Evolutionary conservation across 1,139 yeast genomes (phyloP), one percentile per base, ranked within the genome.

Genomic region (Kurtzmaniella quercitrusa): DNA sequence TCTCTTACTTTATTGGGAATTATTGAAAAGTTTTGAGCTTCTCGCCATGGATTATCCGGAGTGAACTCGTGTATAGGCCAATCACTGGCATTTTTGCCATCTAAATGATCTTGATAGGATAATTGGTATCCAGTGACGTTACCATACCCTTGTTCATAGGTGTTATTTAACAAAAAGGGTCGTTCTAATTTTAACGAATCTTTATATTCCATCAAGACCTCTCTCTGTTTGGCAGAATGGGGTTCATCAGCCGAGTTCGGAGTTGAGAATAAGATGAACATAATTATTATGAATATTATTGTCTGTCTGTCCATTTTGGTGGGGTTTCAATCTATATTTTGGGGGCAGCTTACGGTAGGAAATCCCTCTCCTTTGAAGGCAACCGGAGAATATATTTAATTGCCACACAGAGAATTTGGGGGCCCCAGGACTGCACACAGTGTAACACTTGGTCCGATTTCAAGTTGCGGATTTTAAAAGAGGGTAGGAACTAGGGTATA

Each of bases 51-150:
- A 17, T 63, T 53, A 8, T 66, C 61, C 27, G 67, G 60, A 29
- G 66, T 63, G 45, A 48, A 72, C 1, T 67, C 41, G 25, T 73
- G 80, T 23, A 82, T 57, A 1, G 90, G 90, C 78, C 84, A 84
- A 0, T 80, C 69, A 43, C 75, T 70, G 0, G 56, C 62, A 34
- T 69, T 66, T 43, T 70, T 66, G 10, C 76, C 75, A 4, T 63
- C 54, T 3, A 71, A 15, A 29, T 69, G 72, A 58, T 85, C 93
- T 9, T 67, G 63, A 53, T 83, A 86, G 41, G 85, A 81, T 46
- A 81, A 62, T 55, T 69, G 72, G 49, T 83, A 77, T 8, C 96
- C 96, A 0, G 95, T 85, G 10, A 88, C 60, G 53, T 86, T 84
- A 1, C 85, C 86, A 58, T 83, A 84, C 8, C 89, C 89, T 3